Evolutionary conservation across 352 stramenopile genomes (phyloP).

Genomic region (Pythium coloratum): DNA sequence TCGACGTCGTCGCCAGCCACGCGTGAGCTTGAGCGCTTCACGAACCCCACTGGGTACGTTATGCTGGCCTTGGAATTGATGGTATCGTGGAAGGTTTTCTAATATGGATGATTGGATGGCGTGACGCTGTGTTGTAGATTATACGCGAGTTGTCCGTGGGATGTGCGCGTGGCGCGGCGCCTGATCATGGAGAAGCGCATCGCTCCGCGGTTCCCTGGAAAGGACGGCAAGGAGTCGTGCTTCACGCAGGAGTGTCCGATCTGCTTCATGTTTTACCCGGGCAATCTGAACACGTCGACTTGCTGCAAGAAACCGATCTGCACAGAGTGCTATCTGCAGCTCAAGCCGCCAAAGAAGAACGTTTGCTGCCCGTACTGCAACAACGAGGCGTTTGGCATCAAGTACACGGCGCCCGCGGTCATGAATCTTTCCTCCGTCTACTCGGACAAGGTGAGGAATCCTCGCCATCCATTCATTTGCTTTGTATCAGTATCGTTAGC

Average conservation of each 20-base stretch:
- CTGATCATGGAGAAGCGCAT: conserved; percentile 77
- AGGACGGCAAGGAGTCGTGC: conserved; percentile 54
- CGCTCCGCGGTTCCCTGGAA: conserved; percentile 66
- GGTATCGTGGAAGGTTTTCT: not conserved
- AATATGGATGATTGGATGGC: not conserved
- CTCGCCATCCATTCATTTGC: not conserved
- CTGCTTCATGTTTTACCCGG: conserved; percentile 74
- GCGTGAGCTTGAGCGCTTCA: conserved; percentile 71
- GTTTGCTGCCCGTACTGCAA: conserved; percentile 84
- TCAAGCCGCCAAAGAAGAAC: conserved; percentile 36
- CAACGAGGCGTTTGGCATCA: conserved; percentile 53
- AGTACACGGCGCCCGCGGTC: conserved; percentile 45
- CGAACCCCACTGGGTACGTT: conserved; percentile 57
- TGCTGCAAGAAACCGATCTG: conserved; percentile 48
- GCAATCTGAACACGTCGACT: conserved; percentile 35
- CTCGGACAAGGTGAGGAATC: conserved; percentile 20
- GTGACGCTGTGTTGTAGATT: conserved; percentile 36
- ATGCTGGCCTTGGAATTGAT: conserved; percentile 4
- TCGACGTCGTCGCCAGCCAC: conserved; percentile 7
- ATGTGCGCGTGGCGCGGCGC: conserved; percentile 54
- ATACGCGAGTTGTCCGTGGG: conserved; percentile 79
- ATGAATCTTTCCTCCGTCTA: conserved; percentile 51
- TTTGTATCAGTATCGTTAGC: not conserved
- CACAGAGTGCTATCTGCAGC: conserved; percentile 39
- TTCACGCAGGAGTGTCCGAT: conserved; percentile 83